Base-by-base conservation (phyloP, 2,329 filamentous ascomycete genomes). In the Ceratocystis cacaofunesta region DNA sequence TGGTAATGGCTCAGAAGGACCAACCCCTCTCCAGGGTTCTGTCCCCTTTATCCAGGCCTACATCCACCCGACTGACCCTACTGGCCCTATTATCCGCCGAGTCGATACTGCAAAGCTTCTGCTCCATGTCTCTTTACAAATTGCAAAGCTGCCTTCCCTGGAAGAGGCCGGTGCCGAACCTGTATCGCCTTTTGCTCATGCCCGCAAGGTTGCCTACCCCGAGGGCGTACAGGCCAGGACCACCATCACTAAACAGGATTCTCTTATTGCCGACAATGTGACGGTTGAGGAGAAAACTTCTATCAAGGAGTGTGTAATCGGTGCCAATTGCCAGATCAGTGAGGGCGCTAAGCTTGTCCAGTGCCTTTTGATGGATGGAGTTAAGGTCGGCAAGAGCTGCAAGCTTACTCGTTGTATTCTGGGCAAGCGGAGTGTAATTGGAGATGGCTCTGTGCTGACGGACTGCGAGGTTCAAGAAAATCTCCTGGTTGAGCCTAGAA, bases 381-480 rank as follows among this genome's bases (percentile, higher is more conserved):
- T 89, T 0, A 85, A 89, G 6, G 82, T 99, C 12, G 92, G 90
- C 15, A 88, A 90, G 71, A 87, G 88, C 55, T 92, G 87, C 72
- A 90, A 90, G 74, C 78, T 97, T 63, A 94, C 89, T 0, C 89
- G 89, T 25, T 96, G 92, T 72, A 89, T 97, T 41, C 76, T 97
- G 50, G 94, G 94, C 3, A 84, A 87, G 71, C 78, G 90, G 68
- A 88, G 87, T 69, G 86, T 88, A 71, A 84, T 99, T 70, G 92
- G 92, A n/a, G 89, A 90, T 60, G 87, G 86, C 7, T 86, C 81
- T 5, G 82, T 85, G n/a, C 76, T 97, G 70, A 91, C 87, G 64
- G 89, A 96, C 68, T 96, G 92, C 71, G 91, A 97, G 75, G 87
- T 97, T 4, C 91, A 96, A 73, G 90, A 96, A 74, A 92, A 92